These are phyloP conservation scores for Seiridium cupressi DNA, from an alignment of 2,329 filamentous ascomycete species.

Conservation along the genomic window DNA sequence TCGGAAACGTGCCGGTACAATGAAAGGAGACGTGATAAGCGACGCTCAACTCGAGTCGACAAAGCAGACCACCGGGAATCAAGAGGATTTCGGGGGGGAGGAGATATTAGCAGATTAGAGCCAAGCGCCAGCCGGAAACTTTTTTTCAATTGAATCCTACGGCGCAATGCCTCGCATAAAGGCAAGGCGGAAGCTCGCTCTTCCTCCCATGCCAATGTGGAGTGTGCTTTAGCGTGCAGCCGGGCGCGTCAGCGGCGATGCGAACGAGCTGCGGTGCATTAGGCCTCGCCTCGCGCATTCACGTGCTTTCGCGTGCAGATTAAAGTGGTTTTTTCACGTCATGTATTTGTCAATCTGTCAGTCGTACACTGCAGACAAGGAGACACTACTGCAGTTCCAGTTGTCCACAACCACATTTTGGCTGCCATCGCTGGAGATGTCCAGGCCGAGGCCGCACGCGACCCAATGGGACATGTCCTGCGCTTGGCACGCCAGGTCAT, in stretches of 20 bases:
- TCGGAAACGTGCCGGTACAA: too few species aligned
- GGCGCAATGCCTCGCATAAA: too few species aligned
- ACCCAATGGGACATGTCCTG: conserved; percentile 22
- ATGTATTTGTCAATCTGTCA: background rate
- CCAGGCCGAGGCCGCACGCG: conserved; percentile 27
- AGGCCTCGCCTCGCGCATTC: background rate
- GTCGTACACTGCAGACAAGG: conserved; percentile 16
- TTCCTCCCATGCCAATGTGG: background rate
- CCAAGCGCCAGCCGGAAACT: too few species aligned
- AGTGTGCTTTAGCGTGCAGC: background rate
- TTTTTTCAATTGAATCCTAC: too few species aligned
- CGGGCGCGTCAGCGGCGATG: background rate
- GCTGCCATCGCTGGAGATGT: conserved; percentile 20
- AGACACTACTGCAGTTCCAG: conserved; percentile 22
- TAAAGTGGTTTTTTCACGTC: background rate
- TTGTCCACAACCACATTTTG: conserved; percentile 22
- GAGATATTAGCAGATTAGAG: too few species aligned
- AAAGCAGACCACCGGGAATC: too few species aligned
- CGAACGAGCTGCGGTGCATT: background rate
- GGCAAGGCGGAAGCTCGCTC: too few species aligned
- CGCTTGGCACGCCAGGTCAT: conserved; percentile 18
- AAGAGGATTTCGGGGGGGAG: too few species aligned
- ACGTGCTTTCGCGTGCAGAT: background rate
- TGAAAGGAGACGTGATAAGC: too few species aligned
- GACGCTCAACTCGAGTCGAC: too few species aligned